A percentile compares a stretch with the other conserved stretches of the same genome.
Conservation (phyloP, 2,329 filamentous ascomycete species). For the Penicillium verrucosum region DNA sequence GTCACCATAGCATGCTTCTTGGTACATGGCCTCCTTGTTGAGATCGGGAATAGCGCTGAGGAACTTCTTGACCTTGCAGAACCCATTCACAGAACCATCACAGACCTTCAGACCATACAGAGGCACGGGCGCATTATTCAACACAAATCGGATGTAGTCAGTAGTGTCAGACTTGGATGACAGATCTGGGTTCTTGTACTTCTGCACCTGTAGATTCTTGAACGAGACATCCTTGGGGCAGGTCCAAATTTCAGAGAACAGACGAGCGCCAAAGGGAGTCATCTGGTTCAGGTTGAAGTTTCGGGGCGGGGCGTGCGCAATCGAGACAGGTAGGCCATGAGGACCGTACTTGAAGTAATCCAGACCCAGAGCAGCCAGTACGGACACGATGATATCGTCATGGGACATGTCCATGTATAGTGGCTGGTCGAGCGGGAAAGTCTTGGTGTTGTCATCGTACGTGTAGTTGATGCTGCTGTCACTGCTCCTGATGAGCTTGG, state of each 20-base stretch:
- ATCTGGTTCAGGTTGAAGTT: conserved; percentile 51
- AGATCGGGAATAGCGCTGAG: conserved; percentile 19
- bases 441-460: conserved; percentile 43
- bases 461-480: conserved; percentile 52
- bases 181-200: conserved; percentile 30
- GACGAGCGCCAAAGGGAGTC: conserved; percentile 53
- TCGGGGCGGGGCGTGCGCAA: conserved; percentile 43
- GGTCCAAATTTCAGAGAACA: conserved; percentile 55
- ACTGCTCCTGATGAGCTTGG: conserved; percentile 46
- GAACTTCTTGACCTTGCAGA: conserved; percentile 27
- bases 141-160: conserved; percentile 28
- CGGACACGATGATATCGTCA: conserved; percentile 51
- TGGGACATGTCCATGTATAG: conserved; percentile 54
- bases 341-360: conserved; percentile 47
- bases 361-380: conserved; percentile 51
- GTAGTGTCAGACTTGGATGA: conserved; percentile 8
- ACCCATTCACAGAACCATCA: conserved; percentile 23
- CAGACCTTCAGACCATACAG: conserved; percentile 26
- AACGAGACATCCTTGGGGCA: conserved; percentile 34
- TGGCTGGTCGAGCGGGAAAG: conserved; percentile 48
- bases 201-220: conserved; percentile 39
- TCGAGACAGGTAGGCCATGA: conserved; percentile 20
- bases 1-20: conserved; percentile 29
- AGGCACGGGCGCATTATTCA: conserved; percentile 29
- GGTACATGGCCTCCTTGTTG: conserved; percentile 26